phyloP scores from a whole-genome alignment of 225 moss, liverwort and hornwort genomes.

The Ulota crispa region DNA sequence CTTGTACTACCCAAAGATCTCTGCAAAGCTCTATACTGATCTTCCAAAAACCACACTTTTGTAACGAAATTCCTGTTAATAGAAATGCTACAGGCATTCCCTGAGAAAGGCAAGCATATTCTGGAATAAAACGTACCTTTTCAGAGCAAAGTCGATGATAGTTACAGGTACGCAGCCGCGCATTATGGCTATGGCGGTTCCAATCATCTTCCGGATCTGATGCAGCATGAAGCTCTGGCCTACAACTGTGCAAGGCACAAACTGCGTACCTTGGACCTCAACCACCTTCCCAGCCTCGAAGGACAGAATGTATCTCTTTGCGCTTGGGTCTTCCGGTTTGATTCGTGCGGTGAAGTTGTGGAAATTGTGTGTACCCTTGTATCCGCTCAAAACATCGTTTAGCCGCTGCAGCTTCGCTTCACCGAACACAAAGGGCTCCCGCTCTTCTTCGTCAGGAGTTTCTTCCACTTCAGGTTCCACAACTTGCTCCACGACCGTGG shows the following conservation, averaged over 20 bases:
- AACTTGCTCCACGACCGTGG: slow-evolving; percentile 14
- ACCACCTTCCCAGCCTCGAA: slow-evolving; percentile 69
- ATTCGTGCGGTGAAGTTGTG: slow-evolving; percentile 92
- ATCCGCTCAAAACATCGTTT: slow-evolving; percentile 62
- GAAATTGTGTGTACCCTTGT: slow-evolving; percentile 86
- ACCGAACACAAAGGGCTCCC: slow-evolving; percentile 60
- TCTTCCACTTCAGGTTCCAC: slow-evolving; percentile 25
- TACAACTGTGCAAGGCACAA: slow-evolving; percentile 83
- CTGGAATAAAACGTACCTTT: slow-evolving; percentile 42
- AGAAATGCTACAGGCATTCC: not conserved
- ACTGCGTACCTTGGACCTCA: slow-evolving; percentile 68
- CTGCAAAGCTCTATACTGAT: not conserved
- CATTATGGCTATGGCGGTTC: slow-evolving; percentile 93
- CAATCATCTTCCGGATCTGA: slow-evolving; percentile 98
- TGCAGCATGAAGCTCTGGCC: slow-evolving; percentile 99
- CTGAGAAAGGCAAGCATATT: not conserved
- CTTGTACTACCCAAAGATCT: not conserved
- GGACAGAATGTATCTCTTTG: slow-evolving; percentile 75
- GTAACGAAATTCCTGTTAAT: not conserved
- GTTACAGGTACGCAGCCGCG: slow-evolving; percentile 71
- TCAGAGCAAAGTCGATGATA: slow-evolving; percentile 70
- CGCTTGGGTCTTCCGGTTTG: slow-evolving; percentile 85
- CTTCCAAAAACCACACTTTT: too few relatives aligned
- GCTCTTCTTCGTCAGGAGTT: slow-evolving; percentile 30
- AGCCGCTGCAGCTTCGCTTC: slow-evolving; percentile 53